Base-by-base conservation (phyloP, 2,329 filamentous ascomycete species). In the Ophioceras dolichostomum region DNA sequence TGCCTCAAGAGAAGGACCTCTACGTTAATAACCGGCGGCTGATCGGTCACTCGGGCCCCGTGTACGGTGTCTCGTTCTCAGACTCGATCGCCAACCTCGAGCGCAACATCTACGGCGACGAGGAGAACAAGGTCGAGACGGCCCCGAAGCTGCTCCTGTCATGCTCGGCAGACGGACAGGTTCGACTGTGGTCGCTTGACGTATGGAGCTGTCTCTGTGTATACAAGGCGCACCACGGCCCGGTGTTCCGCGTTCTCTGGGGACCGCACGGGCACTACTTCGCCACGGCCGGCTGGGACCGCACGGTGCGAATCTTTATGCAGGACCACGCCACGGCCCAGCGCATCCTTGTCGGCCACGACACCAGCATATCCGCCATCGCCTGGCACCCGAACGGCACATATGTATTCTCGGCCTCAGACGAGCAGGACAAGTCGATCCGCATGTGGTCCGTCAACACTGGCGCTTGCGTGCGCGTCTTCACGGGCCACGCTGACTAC, bases 251-350 rank as follows among this genome's bases (percentile, higher is more conserved):
- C 47, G 70, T 94, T 5, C 72, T 78, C 10, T 98, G 89, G 83
- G 82, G 86, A 4, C 91, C 91, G 0, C 88, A 87, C 39, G 91
- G 91, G 1, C 88, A 96, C 59, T 98, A 98, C 62, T 98, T 98
- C 53, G 70, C 84, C 27, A 88, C 83, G 6, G 83, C 77, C 26
- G 86, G 85, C 8, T 85, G 86, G 57, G 91, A 98, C 58, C 87
- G 86, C 57, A 93, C 84, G 2, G 84, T 87, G 8, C 79, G 91
- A 13, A 67, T 96, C 10, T 98, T 89, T 84, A 81, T 81, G 43
- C 93, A 93, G 43, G 88, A 95, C 52, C 84, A 94, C 46, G 88
- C 93, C 31, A 87, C 87, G 18, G 83, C 87, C 10, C 76, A 91
- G 44, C 80, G 91, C 31, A 73, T 96, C 34, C 79, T 95, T 44